Evolutionary conservation across 2,329 filamentous ascomycete species (phyloP).

Genomic region (Aureobasidium zeae): DNA sequence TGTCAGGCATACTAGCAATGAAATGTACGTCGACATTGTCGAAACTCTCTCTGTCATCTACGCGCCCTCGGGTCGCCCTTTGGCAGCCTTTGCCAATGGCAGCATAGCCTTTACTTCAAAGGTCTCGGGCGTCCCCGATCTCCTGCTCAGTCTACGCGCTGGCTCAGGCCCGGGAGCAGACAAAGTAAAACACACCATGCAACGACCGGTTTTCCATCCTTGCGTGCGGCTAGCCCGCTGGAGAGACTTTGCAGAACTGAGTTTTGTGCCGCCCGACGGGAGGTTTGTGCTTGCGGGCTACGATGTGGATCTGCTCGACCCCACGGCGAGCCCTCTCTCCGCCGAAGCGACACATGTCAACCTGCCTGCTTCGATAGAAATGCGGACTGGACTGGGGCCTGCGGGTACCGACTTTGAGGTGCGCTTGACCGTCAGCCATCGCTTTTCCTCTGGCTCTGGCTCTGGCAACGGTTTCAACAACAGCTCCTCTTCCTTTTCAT

Average conservation of each 20-base stretch:
- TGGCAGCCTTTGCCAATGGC: constrained; percentile 80
- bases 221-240: constrained; percentile 86
- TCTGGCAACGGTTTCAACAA: too few relatives aligned
- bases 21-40: constrained; percentile 91
- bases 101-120: constrained; percentile 93
- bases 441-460: constrained; percentile 32
- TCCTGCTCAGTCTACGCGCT: constrained; percentile 63
- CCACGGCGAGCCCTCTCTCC: constrained; percentile 30
- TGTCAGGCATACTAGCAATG: constrained; percentile 91
- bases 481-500: neutral
- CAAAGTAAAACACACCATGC: constrained; percentile 48
- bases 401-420: constrained; percentile 82
- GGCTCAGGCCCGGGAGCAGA: constrained; percentile 61
- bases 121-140: constrained; percentile 86
- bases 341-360: constrained; percentile 52
- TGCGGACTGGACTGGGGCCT: constrained; percentile 69
- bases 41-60: constrained; percentile 82
- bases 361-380: constrained; percentile 70
- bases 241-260: constrained; percentile 84
- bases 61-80: constrained; percentile 77
- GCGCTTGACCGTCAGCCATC: constrained; percentile 56
- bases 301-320: constrained; percentile 80
- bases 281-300: constrained; percentile 90
- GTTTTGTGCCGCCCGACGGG: constrained; percentile 90
- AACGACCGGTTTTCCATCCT: constrained; percentile 89